Conservation (phyloP, 768 basidiomycete species). For the Tulasnella sp. region DNA sequence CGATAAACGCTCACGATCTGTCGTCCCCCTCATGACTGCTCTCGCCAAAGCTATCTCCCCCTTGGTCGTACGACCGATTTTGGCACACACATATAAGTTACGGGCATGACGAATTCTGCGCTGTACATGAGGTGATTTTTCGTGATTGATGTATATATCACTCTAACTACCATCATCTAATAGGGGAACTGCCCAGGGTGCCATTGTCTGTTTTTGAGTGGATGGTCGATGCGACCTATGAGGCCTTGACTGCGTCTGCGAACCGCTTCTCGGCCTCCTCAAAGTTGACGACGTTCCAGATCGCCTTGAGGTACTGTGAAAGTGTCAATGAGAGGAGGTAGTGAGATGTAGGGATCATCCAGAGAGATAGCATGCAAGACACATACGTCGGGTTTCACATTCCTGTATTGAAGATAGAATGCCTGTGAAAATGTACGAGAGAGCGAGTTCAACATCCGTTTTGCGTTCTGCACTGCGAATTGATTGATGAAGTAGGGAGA, state of each 20-base stretch:
- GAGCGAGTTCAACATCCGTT: background rate
- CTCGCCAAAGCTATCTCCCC: no score
- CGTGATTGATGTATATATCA: no score
- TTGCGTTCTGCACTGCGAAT: background rate
- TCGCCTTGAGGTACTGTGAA: constrained; percentile 76
- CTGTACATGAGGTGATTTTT: no score
- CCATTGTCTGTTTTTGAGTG: background rate
- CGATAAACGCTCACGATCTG: no score
- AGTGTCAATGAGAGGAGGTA: background rate
- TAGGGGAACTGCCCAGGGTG: background rate
- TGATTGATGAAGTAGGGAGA: no score
- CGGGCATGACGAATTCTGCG: no score
- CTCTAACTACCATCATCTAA: no score
- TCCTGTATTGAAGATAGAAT: constrained; percentile 75
- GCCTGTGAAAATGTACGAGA: constrained; percentile 32
- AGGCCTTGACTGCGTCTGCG: constrained; percentile 27
- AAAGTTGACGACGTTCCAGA: constrained; percentile 96
- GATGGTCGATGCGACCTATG: background rate
- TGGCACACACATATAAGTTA: no score
- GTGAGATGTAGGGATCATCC: background rate
- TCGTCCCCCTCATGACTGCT: no score
- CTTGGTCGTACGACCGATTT: no score
- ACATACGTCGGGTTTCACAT: constrained; percentile 88
- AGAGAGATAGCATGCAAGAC: background rate
- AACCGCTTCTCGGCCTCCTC: constrained; percentile 69